Evolutionary conservation across 169 alveolate genomes (phyloP), one percentile per base, ranked within the genome.

Genomic region (Amoebophrya sp.): DNA sequence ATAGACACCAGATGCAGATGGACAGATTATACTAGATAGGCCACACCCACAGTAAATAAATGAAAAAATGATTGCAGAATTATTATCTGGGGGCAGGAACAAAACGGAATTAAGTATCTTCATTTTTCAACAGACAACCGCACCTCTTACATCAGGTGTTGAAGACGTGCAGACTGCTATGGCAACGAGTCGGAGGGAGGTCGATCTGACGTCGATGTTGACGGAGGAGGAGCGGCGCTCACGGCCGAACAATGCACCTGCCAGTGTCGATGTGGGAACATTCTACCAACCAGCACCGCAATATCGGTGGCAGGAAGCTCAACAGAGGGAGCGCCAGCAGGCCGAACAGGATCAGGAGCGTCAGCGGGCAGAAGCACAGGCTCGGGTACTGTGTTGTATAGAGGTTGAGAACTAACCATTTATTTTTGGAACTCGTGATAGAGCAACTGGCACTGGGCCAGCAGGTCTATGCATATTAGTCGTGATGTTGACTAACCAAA

Each of bases 161-260:
- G 83, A 65, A 26, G 83, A 65, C 83, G 83, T 65, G 12, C 83
- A 65, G 26, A 10, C 12, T 26, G 83, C 83, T 26, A 36, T 65
- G 33, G 83, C 83, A 36, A 65, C 33, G 33, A 65, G 83, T 65
- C 18, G 33, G 26, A 29, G 83, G 38, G 83, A 65, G 26, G 83
- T 65, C 2, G 83, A 65, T 65, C 26, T 65, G 83, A 65, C 83
- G 33, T 65, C 83, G 33, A 65, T 65, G 83, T 18, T 65, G 33
- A 6, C 12, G 83, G 83, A 65, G 33, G 83, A 65, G 83, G 83
- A 65, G 36, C 83, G 83, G 33, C 83, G 83, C 39, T 26, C 33
- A 6, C 2, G 83, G 83, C 83, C 83, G 2, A 65, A 65, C 83
- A 65, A 65, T 36, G 83, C 83, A 65, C 83, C 83, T 36, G 83